phyloP scores from a whole-genome alignment of 257 asterid species.

The Capsicum baccatum region DNA sequence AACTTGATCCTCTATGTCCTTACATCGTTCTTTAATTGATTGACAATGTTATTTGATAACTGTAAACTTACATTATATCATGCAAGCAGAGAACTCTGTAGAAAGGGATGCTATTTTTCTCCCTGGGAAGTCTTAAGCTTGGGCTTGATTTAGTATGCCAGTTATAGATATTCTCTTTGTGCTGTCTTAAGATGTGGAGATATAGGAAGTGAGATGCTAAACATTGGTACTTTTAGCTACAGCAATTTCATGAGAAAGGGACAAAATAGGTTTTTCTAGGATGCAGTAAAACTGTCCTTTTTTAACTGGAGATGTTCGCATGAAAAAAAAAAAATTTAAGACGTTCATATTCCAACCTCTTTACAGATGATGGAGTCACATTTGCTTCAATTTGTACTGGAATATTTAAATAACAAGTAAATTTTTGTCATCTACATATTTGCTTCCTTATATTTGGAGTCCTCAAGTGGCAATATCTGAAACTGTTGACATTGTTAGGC shows the following conservation, averaged over 20 bases:
- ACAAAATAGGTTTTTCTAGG: not conserved
- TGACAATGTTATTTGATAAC: not conserved
- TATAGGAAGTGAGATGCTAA: not conserved
- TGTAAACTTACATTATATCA: not conserved
- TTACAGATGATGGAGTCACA: conserved; percentile 5
- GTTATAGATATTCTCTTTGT: not conserved
- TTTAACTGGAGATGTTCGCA: not conserved
- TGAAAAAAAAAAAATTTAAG: not conserved
- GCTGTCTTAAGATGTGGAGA: not conserved
- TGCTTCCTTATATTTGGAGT: not conserved
- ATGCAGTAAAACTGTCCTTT: conserved; percentile 1
- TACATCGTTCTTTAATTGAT: conserved; percentile 13
- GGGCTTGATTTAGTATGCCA: not conserved
- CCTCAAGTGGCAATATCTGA: conserved; percentile 10
- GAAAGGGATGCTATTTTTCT: not conserved
- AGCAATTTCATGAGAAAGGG: not conserved
- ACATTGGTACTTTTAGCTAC: not conserved
- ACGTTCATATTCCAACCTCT: conserved; percentile 13
- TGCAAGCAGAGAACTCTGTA: conserved; percentile 10
- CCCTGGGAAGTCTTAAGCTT: not conserved
- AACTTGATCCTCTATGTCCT: not conserved
- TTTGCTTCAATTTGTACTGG: not conserved
- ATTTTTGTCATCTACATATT: not conserved
- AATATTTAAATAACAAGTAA: not conserved
- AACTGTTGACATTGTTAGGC: not conserved